Evolutionary conservation across 1,139 yeast species (phyloP), one percentile per base, ranked within the genome.

Genomic region (Nadsonia commutata): DNA sequence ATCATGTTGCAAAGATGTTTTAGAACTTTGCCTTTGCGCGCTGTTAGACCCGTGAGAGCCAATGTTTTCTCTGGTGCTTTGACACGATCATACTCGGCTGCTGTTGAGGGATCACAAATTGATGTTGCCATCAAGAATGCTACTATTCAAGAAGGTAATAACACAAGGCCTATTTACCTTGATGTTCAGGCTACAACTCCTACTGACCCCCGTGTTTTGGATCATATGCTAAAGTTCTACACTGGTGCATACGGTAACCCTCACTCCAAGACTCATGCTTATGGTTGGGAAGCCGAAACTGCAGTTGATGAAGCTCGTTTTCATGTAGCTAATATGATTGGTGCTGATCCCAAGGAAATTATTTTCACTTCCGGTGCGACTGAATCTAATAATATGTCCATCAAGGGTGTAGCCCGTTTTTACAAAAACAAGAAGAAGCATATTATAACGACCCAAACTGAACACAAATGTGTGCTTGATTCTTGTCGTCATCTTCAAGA

Each of bases 121-220:
- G 33, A 27, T 13, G n/a, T 16, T 13, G 33, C 16, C 33, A 27
- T 27, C 16, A 27, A 27, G 33, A 27, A 9, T 9, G 36, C n/a
- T 18, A 40, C n/a, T 7, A 17, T 19, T 3, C 16, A n/a, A 19
- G 23, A 36, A 17, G 19, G 17, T 7, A 5, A n/a, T 5, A 5
- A 37, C 9, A 19, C 21, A 18, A n/a, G 95, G 55, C 96, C 97
- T 3, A 88, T 88, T 49, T 88, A 88, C 62, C 67, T 88, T 58
- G 97, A 88, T 58, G 85, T 86, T 73, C 97, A 88, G 62, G 97
- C 98, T 22, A 90, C 99, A 0, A 90, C 99, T 0, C 98, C 97
- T 16, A 84, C 94, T 3, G 99, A 90, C 59, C 98, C 98, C 33
- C 72, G 99, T 48, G 99, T 90, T 5, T 67, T 93, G 54, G 99